Base-by-base conservation (phyloP, 1,284 basidiomycete genomes). In the Cerioporus squamosus region DNA sequence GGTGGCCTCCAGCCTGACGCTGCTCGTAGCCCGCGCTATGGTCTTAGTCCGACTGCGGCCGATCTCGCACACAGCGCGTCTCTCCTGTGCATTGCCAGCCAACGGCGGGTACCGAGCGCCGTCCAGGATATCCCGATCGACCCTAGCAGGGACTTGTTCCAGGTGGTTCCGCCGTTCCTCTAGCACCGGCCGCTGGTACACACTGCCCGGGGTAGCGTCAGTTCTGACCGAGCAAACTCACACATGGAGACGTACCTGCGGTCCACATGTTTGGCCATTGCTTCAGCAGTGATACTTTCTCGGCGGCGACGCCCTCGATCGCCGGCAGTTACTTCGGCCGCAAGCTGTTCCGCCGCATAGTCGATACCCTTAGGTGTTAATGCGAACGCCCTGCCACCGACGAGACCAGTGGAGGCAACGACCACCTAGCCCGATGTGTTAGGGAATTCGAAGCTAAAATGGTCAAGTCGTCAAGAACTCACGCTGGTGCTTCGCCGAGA, bases 341-440 rank as follows among this genome's bases (percentile, higher is more conserved):
- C 44, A n/a, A 61, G 38, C 39, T 44, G 45, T 8, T 51, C 55
- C 2, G 51, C 57, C 1, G 43, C 53, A 17, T 51, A 50, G 2
- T 59, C 57, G 17, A 59, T 55, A 14, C 61, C 61, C 15, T 40
- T 38, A 23, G 29, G 40, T 0, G 57, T 62, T 6, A 62, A 31
- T 12, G 46, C 17, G n/a, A 62, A 33, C 18, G 53, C 57, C 10
- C 51, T 51, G 15, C 57, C 54, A 4, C 33, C 14, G 33, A 38
- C 36, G 12, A 62, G 42, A 1, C 61, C 54, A 6, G 47, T 26
- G 8, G 54, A 47, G 17, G 33, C 31, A 3, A 62, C 47, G 1
- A 62, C n/a, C 6, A 53, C 18, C 61, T 62, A 33, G 6, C 2
- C 2, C 10, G 22, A 12, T 26, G 6, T 9, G 9, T 31, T 4